phyloP scores from a whole-genome alignment of 129 eudicot genomes.

The sunflower (Helianthus annuus) region DNA sequence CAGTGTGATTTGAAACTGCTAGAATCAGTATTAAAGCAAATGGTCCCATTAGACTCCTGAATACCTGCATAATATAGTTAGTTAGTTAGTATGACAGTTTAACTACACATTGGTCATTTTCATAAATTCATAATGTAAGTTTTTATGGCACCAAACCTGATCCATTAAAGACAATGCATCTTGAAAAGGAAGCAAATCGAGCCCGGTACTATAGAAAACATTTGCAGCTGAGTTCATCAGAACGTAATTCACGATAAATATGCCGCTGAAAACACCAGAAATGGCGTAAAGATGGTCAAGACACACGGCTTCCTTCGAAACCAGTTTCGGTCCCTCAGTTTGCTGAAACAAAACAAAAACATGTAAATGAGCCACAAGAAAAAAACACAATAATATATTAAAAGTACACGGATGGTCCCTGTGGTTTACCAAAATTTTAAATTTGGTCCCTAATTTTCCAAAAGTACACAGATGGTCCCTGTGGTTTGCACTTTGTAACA shows the following conservation, averaged over 20 bases:
- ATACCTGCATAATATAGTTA: conserved; percentile 55
- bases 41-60: conserved; percentile 54
- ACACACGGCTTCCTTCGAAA: conserved; percentile 56
- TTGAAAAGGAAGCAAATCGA: conserved; percentile 68
- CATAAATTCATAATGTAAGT: background rate
- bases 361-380: background rate
- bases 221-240: conserved; percentile 83
- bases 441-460: too few species aligned
- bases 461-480: too few species aligned
- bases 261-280: conserved; percentile 67
- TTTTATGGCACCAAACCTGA: conserved; percentile 55
- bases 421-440: too few species aligned
- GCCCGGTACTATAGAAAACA: conserved; percentile 68
- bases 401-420: too few species aligned
- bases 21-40: conserved; percentile 59
- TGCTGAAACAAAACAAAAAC: conserved; percentile 49
- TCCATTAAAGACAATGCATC: conserved; percentile 78
- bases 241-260: conserved; percentile 70
- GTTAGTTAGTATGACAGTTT: background rate
- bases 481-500: too few species aligned
- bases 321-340: conserved; percentile 39
- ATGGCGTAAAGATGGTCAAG: conserved; percentile 66
- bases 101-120: background rate
- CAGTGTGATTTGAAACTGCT: conserved; percentile 61
- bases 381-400: too few species aligned